Percentiles rank a stretch among this genome's conserved stretches.
Conservation (phyloP, 805 yeast species). For the Hanseniaspora clermontiae region DNA sequence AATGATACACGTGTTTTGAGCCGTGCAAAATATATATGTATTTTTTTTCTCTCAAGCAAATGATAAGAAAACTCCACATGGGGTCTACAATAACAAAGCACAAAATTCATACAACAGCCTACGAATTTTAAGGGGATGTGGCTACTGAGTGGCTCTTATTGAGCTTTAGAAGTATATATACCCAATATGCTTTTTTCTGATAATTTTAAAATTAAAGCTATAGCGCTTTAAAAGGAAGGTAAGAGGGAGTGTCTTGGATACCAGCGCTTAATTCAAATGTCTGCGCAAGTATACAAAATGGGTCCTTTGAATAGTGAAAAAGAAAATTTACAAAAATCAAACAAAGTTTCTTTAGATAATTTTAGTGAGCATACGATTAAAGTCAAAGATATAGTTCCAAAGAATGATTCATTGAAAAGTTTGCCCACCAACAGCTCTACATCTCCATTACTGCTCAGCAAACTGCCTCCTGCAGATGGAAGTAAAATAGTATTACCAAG, state of each 20-base stretch:
- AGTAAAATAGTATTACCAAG: not conserved
- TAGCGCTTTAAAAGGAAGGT: no score
- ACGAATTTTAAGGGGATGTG: no score
- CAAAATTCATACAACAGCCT: not conserved
- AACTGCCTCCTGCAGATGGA: not conserved
- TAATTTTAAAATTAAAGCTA: no score
- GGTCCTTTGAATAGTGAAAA: not conserved
- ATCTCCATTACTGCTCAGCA: not conserved
- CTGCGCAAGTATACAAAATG: not conserved
- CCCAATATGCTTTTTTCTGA: no score
- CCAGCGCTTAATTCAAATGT: not conserved
- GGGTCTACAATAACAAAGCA: not conserved
- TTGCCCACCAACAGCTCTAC: not conserved
- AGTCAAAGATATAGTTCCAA: not conserved
- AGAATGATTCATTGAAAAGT: not conserved
- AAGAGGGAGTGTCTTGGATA: not conserved
- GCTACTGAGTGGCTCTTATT: no score
- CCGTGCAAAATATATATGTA: no score
- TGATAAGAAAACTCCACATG: conserved; percentile 2
- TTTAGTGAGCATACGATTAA: not conserved
- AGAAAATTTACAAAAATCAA: not conserved
- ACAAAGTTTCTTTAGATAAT: not conserved
- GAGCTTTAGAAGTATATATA: no score
- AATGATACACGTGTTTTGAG: not conserved
- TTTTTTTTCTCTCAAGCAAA: not conserved